Evolutionary conservation across 192 early-diverging fungal genomes (phyloP), one percentile per base, ranked within the genome.

Genomic region (Umbelopsis sp.): DNA sequence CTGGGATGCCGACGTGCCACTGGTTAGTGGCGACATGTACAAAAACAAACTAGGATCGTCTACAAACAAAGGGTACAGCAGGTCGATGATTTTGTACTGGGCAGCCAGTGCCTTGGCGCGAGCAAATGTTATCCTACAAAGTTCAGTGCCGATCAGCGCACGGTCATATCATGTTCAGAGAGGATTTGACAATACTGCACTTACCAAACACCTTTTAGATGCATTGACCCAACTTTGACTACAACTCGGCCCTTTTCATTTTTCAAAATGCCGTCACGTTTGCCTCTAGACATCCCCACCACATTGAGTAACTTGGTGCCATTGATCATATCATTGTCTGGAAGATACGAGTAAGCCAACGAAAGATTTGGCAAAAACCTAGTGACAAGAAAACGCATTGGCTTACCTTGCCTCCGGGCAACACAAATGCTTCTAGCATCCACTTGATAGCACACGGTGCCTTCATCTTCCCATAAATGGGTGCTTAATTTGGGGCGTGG

Each of bases 301-400:
- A 94, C 91, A 78, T 94, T 94, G 27, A 94, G 83, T 55, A 94
- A 82, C 76, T 94, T 94, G 16, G 93, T 94, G 37, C 93, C 91
- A 77, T 94, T 93, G 49, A 93, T 90, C 89, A 92, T 93, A 68
- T 93, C 85, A 76, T 94, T 91, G 70, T 94, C 92, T 90, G 82
- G 33, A 47, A 49, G 25, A 22, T 8, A 15, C 21, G 25, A 44
- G 49, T 8, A 25, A 33, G 21, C 3, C 1, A 30, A 30, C 3
- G 48, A 35, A n/a, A 30, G 67, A 13, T 20, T 20, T n/a, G 27
- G 27, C 3, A 30, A 3, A 3, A 30, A 1, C 27, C 3, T 30
- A 30, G 1, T 30, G 3, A 30, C 11, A 27, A 27, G 27, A 61
- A 61, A 61, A 37, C 18, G 13, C 0, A 53, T 35, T 1, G 12